These are phyloP conservation scores for Chloranthus sessilifolius DNA, from an alignment of 164 flowering plant species.

Conservation along the genomic window DNA sequence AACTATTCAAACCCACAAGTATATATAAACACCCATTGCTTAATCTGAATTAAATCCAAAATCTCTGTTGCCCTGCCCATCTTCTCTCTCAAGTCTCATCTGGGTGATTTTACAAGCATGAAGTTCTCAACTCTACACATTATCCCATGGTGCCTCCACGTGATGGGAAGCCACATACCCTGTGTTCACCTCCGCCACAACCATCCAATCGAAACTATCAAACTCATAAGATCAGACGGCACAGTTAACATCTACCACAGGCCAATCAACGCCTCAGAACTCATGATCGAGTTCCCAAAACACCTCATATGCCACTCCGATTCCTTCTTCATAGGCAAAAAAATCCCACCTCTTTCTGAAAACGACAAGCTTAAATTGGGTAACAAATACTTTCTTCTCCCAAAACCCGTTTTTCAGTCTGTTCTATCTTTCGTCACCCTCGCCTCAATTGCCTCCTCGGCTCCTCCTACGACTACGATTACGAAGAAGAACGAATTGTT, in stretches of 20 bases:
- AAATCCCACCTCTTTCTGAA: conserved; percentile 45
- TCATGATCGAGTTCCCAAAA: conserved; percentile 53
- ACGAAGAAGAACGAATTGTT: conserved; percentile 5
- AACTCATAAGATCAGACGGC: conserved; percentile 51
- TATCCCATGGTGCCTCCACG: conserved; percentile 22
- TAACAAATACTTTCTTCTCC: conserved; percentile 64
- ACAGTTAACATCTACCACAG: conserved; percentile 39
- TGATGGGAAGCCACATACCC: conserved; percentile 22
- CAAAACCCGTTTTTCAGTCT: conserved; percentile 43
- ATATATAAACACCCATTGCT: no score
- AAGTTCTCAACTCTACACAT: conserved; percentile 19
- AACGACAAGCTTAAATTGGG: conserved; percentile 52
- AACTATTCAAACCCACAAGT: no score
- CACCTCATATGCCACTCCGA: conserved; percentile 56
- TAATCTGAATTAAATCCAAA: no score
- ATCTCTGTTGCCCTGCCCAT: no score
- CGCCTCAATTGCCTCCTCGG: conserved; percentile 34
- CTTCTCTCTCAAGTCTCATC: no score
- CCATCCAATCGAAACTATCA: conserved; percentile 20
- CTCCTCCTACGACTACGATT: background rate
- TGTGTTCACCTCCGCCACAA: conserved; percentile 14
- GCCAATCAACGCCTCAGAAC: conserved; percentile 43
- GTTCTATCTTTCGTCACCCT: conserved; percentile 54
- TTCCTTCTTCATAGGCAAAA: conserved; percentile 62
- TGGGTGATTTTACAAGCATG: no score